Conservation (phyloP, 1,284 basidiomycete genomes). For the Marasmius tenuissimus region DNA sequence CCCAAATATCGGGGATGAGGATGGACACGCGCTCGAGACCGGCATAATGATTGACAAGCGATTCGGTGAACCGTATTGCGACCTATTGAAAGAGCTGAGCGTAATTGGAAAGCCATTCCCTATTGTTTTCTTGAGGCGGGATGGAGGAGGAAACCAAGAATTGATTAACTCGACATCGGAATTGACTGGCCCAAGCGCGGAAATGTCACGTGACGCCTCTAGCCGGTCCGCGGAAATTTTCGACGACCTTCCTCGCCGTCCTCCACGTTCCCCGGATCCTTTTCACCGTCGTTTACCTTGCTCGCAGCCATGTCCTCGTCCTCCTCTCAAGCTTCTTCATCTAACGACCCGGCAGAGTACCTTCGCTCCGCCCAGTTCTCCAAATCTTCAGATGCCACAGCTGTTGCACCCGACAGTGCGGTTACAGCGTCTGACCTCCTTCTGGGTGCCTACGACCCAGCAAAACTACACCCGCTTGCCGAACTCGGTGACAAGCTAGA, state of each 20-base stretch:
- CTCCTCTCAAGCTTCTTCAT: slow-evolving; percentile 18
- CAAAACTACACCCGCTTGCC: slow-evolving; percentile 88
- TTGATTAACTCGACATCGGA: too few relatives aligned
- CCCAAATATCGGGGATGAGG: slow-evolving; percentile 5
- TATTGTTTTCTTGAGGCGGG: neutral
- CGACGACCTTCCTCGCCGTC: neutral
- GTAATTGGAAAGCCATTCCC: neutral
- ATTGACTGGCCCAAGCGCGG: neutral
- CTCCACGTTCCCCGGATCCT: neutral
- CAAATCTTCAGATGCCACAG: slow-evolving; percentile 33
- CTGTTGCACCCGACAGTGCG: slow-evolving; percentile 47
- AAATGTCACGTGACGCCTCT: neutral
- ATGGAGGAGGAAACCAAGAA: neutral
- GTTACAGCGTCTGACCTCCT: slow-evolving; percentile 84
- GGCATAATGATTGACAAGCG: neutral
- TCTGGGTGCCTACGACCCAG: slow-evolving; percentile 82
- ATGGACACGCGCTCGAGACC: neutral
- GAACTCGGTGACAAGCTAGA: slow-evolving; percentile 87
- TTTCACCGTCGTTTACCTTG: neutral
- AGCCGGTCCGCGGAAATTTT: neutral
- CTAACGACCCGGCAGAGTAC: slow-evolving; percentile 42
- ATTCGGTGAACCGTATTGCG: neutral
- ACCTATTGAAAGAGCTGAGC: neutral
- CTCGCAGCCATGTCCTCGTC: slow-evolving; percentile 26
- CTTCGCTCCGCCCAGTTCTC: slow-evolving; percentile 60